Conservation (phyloP, 257 asterid genomes). For the Voacanga thouarsii region DNA sequence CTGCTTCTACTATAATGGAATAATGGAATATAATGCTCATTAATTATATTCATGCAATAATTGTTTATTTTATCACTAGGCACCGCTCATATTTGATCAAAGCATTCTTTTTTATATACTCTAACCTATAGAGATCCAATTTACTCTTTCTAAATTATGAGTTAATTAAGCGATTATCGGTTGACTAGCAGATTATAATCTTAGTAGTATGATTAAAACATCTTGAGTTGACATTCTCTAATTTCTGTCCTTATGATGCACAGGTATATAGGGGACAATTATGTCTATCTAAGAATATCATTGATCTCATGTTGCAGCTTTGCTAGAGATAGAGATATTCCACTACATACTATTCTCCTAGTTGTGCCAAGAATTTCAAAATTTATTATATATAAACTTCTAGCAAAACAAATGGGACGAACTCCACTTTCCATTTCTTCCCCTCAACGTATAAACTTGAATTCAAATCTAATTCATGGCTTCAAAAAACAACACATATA, state of each 20-base stretch:
- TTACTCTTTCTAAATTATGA: not conserved
- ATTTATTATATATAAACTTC: no score
- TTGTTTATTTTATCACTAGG: no score
- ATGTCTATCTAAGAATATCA: slow-evolving; percentile 15
- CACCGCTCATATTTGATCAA: no score
- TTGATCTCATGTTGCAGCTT: not conserved
- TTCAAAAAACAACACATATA: no score
- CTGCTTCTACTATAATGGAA: not conserved
- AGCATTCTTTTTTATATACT: not conserved
- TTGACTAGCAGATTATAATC: not conserved
- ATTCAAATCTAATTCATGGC: no score
- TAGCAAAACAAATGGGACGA: no score
- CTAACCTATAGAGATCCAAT: no score
- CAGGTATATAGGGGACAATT: not conserved
- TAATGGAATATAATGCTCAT: not conserved
- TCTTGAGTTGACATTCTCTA: slow-evolving; percentile 25
- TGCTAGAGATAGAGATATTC: slow-evolving; percentile 12
- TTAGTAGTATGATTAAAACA: not conserved
- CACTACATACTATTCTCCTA: slow-evolving; percentile 7
- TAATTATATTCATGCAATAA: not conserved
- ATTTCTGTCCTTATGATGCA: not conserved
- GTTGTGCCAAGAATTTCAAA: slow-evolving; percentile 15
- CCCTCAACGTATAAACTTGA: no score
- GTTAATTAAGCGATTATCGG: no score
- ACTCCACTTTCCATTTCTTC: no score